These are phyloP conservation scores for Tilletiopsis washingtonensis DNA, from an alignment of 1,284 basidiomycete genomes.

Conservation along the genomic window DNA sequence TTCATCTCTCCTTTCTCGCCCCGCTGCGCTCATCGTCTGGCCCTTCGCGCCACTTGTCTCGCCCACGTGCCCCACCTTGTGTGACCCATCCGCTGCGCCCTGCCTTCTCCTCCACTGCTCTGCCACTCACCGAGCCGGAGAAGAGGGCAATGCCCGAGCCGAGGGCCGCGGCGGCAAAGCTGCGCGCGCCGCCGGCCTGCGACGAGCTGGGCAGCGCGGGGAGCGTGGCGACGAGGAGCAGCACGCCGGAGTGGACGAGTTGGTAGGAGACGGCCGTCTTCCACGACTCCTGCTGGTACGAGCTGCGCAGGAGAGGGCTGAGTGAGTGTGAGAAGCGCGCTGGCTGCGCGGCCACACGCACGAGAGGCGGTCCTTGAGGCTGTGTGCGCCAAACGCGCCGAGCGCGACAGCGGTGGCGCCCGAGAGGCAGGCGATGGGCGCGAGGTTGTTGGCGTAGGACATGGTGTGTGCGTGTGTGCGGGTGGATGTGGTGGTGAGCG, in stretches of 20 bases:
- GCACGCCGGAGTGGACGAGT: conserved; percentile 37
- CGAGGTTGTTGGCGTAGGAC: background rate
- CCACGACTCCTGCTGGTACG: conserved; percentile 26
- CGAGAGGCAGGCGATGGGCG: background rate
- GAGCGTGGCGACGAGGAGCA: conserved; percentile 18
- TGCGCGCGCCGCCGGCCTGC: background rate
- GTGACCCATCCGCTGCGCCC: too few relatives aligned
- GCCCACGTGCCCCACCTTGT: too few relatives aligned
- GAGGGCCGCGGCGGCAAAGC: conserved; percentile 29
- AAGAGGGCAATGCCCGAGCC: conserved; percentile 42
- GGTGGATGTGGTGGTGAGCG: background rate
- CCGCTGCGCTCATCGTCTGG: too few relatives aligned
- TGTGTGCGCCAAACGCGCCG: conserved; percentile 40
- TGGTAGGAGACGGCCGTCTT: conserved; percentile 42
- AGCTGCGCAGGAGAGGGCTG: background rate
- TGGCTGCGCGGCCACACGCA: background rate
- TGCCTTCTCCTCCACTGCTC: too few relatives aligned
- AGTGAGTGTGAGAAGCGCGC: background rate
- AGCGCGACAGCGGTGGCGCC: background rate
- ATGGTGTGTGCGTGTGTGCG: background rate
- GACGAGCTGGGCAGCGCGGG: conserved; percentile 18
- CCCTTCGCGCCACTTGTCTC: too few relatives aligned
- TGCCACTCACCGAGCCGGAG: conserved; percentile 33
- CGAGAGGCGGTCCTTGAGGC: conserved; percentile 29
- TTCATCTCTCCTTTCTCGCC: too few relatives aligned